Conservation (phyloP, 805 yeast species). For the Deakozyma indianensis region DNA sequence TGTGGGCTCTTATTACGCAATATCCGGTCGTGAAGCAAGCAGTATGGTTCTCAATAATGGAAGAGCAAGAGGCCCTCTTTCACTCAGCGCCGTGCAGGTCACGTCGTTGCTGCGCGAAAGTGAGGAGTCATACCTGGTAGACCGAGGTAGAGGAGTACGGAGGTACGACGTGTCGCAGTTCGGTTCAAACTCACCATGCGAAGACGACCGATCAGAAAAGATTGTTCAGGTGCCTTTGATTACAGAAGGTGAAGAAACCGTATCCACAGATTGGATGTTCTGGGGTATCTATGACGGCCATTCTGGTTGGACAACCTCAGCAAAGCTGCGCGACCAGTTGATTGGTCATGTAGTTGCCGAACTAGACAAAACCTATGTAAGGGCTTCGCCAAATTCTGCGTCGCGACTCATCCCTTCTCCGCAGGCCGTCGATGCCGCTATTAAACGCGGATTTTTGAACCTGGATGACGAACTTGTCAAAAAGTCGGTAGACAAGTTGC, state of each 20-base stretch:
- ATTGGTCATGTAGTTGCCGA: slow-evolving; percentile 67
- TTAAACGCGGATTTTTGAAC: slow-evolving; percentile 63
- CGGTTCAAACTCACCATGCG: slow-evolving; percentile 86
- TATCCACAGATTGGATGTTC: slow-evolving; percentile 70
- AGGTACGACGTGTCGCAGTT: slow-evolving; percentile 84
- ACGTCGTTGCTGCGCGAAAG: slow-evolving; percentile 48
- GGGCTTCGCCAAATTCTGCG: slow-evolving; percentile 30
- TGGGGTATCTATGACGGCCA: slow-evolving; percentile 97
- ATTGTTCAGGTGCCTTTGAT: slow-evolving; percentile 45
- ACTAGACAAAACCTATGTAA: slow-evolving; percentile 41
- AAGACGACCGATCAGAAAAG: slow-evolving; percentile 82
- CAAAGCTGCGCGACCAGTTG: slow-evolving; percentile 68
- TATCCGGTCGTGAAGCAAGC: not conserved
- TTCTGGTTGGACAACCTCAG: slow-evolving; percentile 88
- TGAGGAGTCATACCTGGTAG: slow-evolving; percentile 70
- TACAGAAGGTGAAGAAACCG: slow-evolving; percentile 24
- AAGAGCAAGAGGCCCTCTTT: not conserved
- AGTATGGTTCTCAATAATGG: not conserved
- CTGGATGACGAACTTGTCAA: slow-evolving; percentile 80
- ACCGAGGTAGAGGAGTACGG: slow-evolving; percentile 74
- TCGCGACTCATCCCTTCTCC: slow-evolving; percentile 49
- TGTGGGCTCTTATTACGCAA: not conserved
- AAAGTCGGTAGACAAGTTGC: slow-evolving; percentile 52
- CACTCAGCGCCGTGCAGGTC: slow-evolving; percentile 40
- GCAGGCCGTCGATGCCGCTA: slow-evolving; percentile 62